Conservation (phyloP, 345 rosid species). For the Triadica sebifera region DNA sequence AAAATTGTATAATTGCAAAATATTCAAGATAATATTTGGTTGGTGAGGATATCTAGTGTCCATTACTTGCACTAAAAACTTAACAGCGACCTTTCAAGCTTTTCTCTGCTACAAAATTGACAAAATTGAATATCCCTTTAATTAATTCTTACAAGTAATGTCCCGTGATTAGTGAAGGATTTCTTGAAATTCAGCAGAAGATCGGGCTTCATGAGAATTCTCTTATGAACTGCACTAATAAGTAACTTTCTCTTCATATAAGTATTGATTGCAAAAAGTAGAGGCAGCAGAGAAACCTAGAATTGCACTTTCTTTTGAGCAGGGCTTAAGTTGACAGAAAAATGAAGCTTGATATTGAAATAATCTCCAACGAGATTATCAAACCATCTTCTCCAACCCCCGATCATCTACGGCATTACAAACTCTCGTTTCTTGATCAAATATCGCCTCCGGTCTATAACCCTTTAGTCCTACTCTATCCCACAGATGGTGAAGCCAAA, state of each 20-base stretch:
- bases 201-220: too few species aligned
- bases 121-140: background rate
- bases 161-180: too few species aligned
- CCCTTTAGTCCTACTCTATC: constrained; percentile 38
- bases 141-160: too few species aligned
- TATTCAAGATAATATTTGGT: background rate
- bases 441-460: constrained; percentile 30
- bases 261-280: background rate
- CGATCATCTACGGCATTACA: constrained; percentile 27
- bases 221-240: too few species aligned
- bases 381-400: constrained; percentile 45
- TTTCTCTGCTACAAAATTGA: background rate
- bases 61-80: constrained; percentile 1
- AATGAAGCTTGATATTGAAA: constrained; percentile 29
- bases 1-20: background rate
- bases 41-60: background rate
- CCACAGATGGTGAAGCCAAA: constrained; percentile 5
- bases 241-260: background rate
- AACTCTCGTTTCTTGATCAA: constrained; percentile 43
- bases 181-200: background rate
- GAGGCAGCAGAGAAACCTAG: background rate
- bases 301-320: too few species aligned
- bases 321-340: too few species aligned
- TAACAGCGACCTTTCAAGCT: background rate
- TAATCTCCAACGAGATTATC: constrained; percentile 26